These are phyloP conservation scores for Meredithiella fracta DNA, from an alignment of 2,329 filamentous ascomycete species.

Conservation along the genomic window DNA sequence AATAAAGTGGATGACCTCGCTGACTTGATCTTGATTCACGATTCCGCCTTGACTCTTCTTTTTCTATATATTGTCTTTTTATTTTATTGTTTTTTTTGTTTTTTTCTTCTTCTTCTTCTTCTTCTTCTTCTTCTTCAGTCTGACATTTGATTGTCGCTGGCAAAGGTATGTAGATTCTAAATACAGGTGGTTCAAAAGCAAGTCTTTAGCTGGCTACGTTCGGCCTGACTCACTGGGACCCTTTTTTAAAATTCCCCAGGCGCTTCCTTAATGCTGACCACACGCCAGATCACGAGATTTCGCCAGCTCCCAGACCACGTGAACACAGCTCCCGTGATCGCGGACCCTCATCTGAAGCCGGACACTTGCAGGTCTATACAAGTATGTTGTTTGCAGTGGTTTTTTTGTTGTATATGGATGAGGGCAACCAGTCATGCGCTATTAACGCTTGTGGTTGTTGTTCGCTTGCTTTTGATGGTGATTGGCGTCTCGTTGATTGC, in stretches of 20 bases:
- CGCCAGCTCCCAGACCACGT: conserved; percentile 27
- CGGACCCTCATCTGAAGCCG: conserved; percentile 3
- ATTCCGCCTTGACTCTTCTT: background rate
- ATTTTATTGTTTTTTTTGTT: background rate
- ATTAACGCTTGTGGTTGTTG: too few species aligned
- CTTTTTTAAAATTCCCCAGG: background rate
- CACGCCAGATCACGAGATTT: conserved; percentile 33
- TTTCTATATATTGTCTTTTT: background rate
- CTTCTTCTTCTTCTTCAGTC: too few species aligned
- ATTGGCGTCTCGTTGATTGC: too few species aligned
- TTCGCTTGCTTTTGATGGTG: too few species aligned
- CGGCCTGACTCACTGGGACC: conserved; percentile 4
- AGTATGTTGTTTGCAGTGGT: background rate
- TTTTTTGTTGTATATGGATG: background rate
- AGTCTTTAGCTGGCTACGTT: too few species aligned
- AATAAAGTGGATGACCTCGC: background rate
- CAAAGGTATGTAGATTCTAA: background rate
- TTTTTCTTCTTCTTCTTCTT: too few species aligned
- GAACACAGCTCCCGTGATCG: conserved; percentile 29
- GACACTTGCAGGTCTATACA: background rate
- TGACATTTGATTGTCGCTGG: background rate
- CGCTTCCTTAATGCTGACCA: background rate
- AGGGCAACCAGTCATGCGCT: too few species aligned
- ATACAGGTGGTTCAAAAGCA: too few species aligned
- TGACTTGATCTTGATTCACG: background rate